Conservation (phyloP, 1,139 yeast species). For the Zygoascus hellenicus region DNA sequence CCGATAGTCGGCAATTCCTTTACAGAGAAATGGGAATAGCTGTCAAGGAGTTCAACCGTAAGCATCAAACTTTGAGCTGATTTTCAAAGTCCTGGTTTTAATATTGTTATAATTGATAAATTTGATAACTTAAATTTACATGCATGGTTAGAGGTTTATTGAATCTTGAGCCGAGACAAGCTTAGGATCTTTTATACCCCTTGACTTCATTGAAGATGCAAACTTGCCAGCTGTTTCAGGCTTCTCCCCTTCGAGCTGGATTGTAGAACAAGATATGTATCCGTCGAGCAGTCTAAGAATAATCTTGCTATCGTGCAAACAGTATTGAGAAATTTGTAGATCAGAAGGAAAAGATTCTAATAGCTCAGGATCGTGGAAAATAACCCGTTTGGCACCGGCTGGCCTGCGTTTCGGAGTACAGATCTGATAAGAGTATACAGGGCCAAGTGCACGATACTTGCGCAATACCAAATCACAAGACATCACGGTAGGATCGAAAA, state of each 20-base stretch:
- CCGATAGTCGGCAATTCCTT: slow-evolving; percentile 55
- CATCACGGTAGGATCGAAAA: slow-evolving; percentile 43
- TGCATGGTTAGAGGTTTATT: too few species aligned
- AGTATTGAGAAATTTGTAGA: background rate
- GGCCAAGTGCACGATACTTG: slow-evolving; percentile 53
- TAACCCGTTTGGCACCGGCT: slow-evolving; percentile 8
- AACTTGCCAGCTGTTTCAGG: slow-evolving; percentile 6
- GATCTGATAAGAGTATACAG: slow-evolving; percentile 42
- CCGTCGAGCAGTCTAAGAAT: slow-evolving; percentile 3
- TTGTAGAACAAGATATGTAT: background rate
- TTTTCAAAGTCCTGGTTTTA: background rate
- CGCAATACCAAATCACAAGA: slow-evolving; percentile 41
- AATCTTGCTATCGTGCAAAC: background rate
- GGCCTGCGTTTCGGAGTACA: slow-evolving; percentile 10
- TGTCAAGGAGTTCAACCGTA: slow-evolving; percentile 62
- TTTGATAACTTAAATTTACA: background rate
- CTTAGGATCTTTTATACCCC: slow-evolving; percentile 4
- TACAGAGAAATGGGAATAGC: slow-evolving; percentile 75
- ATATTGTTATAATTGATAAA: background rate
- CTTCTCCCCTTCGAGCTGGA: slow-evolving; percentile 10
- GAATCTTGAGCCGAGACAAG: background rate
- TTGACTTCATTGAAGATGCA: background rate
- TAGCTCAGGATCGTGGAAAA: slow-evolving; percentile 5
- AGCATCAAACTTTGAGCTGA: slow-evolving; percentile 28
- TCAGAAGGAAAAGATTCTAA: background rate